Evolutionary conservation across 306 rosid genomes (phyloP).

Genomic region (Styphnolobium japonicum): DNA sequence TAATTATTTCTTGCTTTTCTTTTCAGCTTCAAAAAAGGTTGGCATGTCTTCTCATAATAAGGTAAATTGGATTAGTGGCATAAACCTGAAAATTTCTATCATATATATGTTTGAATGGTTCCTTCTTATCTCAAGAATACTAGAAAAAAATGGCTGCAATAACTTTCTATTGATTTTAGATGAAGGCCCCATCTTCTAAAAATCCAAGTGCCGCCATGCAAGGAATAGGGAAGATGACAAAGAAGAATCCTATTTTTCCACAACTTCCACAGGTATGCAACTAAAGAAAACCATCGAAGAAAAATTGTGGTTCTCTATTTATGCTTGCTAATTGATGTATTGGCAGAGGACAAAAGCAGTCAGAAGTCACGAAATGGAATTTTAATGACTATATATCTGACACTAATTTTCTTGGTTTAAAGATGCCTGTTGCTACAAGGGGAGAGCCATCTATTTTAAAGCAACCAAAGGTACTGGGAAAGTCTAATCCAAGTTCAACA

Average conservation of each 20-base stretch:
- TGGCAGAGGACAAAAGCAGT: neutral
- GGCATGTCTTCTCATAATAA: slow-evolving; percentile 50
- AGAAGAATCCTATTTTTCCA: slow-evolving; percentile 48
- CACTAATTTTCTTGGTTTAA: slow-evolving; percentile 21
- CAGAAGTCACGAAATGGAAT: slow-evolving; percentile 1
- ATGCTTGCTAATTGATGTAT: neutral
- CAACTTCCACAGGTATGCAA: slow-evolving; percentile 58
- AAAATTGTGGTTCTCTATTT: neutral
- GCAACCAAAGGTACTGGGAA: slow-evolving; percentile 55
- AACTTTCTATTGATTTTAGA: slow-evolving; percentile 40
- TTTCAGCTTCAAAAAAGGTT: slow-evolving; percentile 58
- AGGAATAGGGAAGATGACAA: slow-evolving; percentile 48
- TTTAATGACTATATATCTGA: slow-evolving; percentile 3
- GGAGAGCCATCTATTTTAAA: slow-evolving; percentile 49
- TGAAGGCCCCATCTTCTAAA: slow-evolving; percentile 48
- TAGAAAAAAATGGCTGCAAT: slow-evolving; percentile 1
- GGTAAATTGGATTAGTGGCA: slow-evolving; percentile 44
- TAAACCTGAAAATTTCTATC: neutral
- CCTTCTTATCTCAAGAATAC: slow-evolving; percentile 6
- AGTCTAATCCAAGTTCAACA: slow-evolving; percentile 51
- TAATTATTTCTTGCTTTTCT: neutral
- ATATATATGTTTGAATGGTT: neutral
- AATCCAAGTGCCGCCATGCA: slow-evolving; percentile 49
- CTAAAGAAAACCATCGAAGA: neutral
- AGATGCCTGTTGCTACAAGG: slow-evolving; percentile 46